Evolutionary conservation across 1,284 basidiomycete genomes (phyloP), one percentile per base, ranked within the genome.

Genomic region (Cutaneotrichosporon cyanovorans): DNA sequence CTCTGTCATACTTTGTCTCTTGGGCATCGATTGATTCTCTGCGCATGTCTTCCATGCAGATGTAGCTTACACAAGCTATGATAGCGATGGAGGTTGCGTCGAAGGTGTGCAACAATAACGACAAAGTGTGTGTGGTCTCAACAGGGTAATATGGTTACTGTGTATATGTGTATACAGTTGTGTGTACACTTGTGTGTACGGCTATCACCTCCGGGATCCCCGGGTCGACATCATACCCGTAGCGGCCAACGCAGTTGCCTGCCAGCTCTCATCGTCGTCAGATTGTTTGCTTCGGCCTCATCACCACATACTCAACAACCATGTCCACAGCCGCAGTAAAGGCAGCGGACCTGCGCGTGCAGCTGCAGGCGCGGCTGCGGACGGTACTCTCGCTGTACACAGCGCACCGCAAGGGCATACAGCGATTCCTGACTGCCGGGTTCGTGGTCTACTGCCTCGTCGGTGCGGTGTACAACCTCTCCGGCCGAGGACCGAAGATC

Each of bases 391-490:
- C 61, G 37, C 36, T 40, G 18, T 91, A 91, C 61, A 63, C 77
- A 3, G 53, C 65, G 3, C 79, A 87, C 62, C 74, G 87, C 8
- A 83, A 84, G 2, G 60, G 77, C 30, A 73, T 88, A 42, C 87
- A 90, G 65, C 78, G 80, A 31, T 57, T 75, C 20, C 73, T 90
- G 16, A 88, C 67, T 2, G 61, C 60, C 18, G 62, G 59, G 1
- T 71, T 71, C 40, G 68, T 68, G 19, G 36, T 61, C 14, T 71
- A 69, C 46, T 68, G 65, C 37, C 28, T 71, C n/a, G 59, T 57
- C 2, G 53, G 55, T 0, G 65, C 68, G 20, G 62, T 51, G 19
- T 40, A 46, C 9, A 52, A 58, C 20, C 32, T 68, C 37, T 59
- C 60, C 10, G 68, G 68, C 5, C 44, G 54, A 42, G 50, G 50